Conservation (phyloP, 1,284 basidiomycete species). For the Moesziomyces aphidis region DNA sequence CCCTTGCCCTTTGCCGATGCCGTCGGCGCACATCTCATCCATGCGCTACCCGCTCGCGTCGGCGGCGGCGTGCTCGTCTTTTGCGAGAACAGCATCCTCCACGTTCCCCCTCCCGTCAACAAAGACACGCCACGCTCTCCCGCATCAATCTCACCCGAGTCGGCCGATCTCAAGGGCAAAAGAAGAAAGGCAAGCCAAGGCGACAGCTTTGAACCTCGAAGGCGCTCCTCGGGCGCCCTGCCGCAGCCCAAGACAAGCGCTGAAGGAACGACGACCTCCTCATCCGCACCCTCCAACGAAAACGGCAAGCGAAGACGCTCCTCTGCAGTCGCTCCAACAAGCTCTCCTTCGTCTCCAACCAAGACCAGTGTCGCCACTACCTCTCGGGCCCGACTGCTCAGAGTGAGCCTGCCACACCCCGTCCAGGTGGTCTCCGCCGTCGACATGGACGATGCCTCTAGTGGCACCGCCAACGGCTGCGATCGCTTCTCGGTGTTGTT, state of each 20-base stretch:
- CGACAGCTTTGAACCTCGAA: constrained; percentile 17
- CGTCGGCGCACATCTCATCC: constrained; percentile 53
- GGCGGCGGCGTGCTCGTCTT: constrained; percentile 64
- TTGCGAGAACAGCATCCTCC: constrained; percentile 54
- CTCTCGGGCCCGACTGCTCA: constrained; percentile 31
- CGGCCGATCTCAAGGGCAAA: constrained; percentile 37
- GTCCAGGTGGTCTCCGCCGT: constrained; percentile 52
- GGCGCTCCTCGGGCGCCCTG: constrained; percentile 16
- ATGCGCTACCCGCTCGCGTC: constrained; percentile 48
- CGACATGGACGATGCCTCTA: constrained; percentile 19
- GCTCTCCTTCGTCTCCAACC: constrained; percentile 11
- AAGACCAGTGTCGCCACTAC: constrained; percentile 3
- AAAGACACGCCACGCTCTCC: constrained; percentile 1
- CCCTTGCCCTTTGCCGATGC: constrained; percentile 60
- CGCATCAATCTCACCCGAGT: constrained; percentile 1
- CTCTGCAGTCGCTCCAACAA: constrained; percentile 23
- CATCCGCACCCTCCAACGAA: constrained; percentile 37
- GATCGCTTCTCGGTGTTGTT: constrained; percentile 41
- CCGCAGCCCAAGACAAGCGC: constrained; percentile 4
- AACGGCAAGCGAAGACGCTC: constrained; percentile 55
- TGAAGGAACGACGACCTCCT: neutral
- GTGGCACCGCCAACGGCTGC: neutral
- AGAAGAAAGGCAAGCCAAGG: constrained; percentile 52
- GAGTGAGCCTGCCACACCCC: constrained; percentile 38
- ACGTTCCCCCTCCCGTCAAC: constrained; percentile 51